Evolutionary conservation across 495 filamentous ascomycete genomes (phyloP).

Genomic region (Choiromyces venosus): DNA sequence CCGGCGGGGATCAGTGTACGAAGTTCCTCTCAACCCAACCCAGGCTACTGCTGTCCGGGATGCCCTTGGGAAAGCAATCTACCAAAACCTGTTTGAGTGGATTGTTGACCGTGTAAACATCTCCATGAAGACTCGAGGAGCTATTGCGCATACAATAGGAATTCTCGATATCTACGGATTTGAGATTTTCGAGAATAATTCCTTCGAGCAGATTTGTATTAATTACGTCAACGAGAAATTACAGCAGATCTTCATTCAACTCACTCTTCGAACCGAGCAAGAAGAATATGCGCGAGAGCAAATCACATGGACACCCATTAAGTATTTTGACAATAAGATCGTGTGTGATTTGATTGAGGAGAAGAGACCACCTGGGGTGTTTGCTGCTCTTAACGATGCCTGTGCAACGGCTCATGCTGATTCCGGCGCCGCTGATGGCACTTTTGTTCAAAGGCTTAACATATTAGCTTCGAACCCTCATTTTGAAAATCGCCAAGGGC

Average conservation of each 20-base stretch:
- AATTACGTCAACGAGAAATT: constrained; percentile 99
- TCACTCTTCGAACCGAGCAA: constrained; percentile 94
- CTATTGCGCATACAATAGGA: constrained; percentile 77
- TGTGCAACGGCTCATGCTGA: constrained; percentile 96
- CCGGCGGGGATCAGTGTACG: constrained; percentile 74
- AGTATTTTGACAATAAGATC: constrained; percentile 99
- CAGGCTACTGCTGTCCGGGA: constrained; percentile 93
- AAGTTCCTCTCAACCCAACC: constrained; percentile 81
- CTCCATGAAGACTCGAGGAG: constrained; percentile 73
- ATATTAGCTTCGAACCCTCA: constrained; percentile 80
- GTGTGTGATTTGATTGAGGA: constrained; percentile 97
- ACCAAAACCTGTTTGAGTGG: constrained; percentile 98
- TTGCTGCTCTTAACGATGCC: constrained; percentile 94
- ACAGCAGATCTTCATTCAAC: constrained; percentile 98
- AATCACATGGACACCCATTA: constrained; percentile 98
- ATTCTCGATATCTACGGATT: constrained; percentile 99
- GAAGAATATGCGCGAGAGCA: constrained; percentile 95
- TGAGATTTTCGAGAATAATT: constrained; percentile 98
- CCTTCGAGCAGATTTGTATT: constrained; percentile 98
- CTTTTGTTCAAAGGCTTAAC: constrained; percentile 88
- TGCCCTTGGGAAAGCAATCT: constrained; percentile 89
- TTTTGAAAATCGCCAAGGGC: constrained; percentile 85
- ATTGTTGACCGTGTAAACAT: constrained; percentile 90
- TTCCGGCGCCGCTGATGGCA: constrained; percentile 86
- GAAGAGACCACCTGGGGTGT: constrained; percentile 83